Percentiles rank a stretch among this genome's conserved stretches.
Evolutionary conservation across 371 early-diverging fungal genomes (phyloP).

Genomic region (Lichtheimia ornata): DNA sequence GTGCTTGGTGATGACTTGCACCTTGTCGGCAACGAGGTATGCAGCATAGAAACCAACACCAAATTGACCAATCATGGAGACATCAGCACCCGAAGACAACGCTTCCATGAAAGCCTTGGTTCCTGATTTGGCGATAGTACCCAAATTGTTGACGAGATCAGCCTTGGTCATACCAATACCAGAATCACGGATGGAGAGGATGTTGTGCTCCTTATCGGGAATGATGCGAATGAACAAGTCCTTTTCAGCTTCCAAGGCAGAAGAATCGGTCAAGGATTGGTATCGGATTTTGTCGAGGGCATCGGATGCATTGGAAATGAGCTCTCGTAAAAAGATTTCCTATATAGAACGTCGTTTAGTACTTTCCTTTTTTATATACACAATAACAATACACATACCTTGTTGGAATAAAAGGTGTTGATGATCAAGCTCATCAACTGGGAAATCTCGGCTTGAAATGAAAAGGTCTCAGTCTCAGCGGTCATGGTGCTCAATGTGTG

Average conservation of each 20-base stretch:
- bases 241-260: slow-evolving; percentile 53
- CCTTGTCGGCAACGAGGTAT: slow-evolving; percentile 83
- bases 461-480: slow-evolving; percentile 67
- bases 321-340: slow-evolving; percentile 86
- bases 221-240: slow-evolving; percentile 67
- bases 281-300: slow-evolving; percentile 86
- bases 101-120: slow-evolving; percentile 61
- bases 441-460: slow-evolving; percentile 93
- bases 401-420: slow-evolving; percentile 58
- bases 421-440: slow-evolving; percentile 93
- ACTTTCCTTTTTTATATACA: no score
- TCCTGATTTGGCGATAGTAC: slow-evolving; percentile 84
- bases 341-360: slow-evolving; percentile 6
- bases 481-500: slow-evolving; percentile 15
- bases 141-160: slow-evolving; percentile 80
- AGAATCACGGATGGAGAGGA: slow-evolving; percentile 77
- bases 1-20: slow-evolving; percentile 83
- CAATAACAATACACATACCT: slow-evolving; percentile 24
- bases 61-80: slow-evolving; percentile 88
- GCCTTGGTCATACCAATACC: slow-evolving; percentile 93
- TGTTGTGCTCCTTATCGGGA: slow-evolving; percentile 59
- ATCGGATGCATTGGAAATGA: slow-evolving; percentile 89
- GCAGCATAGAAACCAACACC: slow-evolving; percentile 93
- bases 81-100: slow-evolving; percentile 51
- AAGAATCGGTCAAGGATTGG: slow-evolving; percentile 56